These are phyloP conservation scores for Oryza brachyantha DNA, from an alignment of 176 grass and related monocot genomes.

Conservation along the genomic window DNA sequence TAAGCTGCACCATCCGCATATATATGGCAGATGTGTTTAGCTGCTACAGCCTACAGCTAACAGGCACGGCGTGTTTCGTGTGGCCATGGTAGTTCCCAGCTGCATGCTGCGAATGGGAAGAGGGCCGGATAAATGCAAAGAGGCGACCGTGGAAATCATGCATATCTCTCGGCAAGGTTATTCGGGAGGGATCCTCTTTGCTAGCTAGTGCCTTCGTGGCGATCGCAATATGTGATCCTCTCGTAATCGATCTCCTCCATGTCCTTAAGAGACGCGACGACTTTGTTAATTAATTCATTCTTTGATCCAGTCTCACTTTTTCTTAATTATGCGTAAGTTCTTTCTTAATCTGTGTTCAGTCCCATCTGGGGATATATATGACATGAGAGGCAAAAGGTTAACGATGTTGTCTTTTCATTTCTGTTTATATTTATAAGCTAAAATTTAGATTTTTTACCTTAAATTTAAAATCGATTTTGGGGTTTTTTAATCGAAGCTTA, in stretches of 20 bases:
- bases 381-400: background rate
- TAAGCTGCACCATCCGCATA: too few species aligned
- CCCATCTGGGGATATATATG: background rate
- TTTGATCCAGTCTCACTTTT: background rate
- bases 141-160: background rate
- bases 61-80: background rate
- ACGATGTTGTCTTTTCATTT: too few species aligned
- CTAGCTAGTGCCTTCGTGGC: background rate
- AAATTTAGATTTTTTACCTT: too few species aligned
- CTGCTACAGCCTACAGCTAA: too few species aligned
- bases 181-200: conserved; percentile 18
- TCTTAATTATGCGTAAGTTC: background rate
- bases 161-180: too few species aligned
- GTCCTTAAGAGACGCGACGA: background rate
- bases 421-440: too few species aligned
- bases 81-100: background rate
- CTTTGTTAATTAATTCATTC: background rate
- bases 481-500: too few species aligned
- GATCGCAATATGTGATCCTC: background rate
- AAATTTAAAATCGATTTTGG: too few species aligned
- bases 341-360: background rate
- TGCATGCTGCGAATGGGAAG: background rate
- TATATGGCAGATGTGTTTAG: too few species aligned
- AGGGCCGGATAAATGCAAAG: conserved; percentile 20
- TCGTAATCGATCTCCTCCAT: background rate